Evolutionary conservation across 2,329 filamentous ascomycete species (phyloP), one percentile per base, ranked within the genome.

Genomic region (Aspergillus udagawae): DNA sequence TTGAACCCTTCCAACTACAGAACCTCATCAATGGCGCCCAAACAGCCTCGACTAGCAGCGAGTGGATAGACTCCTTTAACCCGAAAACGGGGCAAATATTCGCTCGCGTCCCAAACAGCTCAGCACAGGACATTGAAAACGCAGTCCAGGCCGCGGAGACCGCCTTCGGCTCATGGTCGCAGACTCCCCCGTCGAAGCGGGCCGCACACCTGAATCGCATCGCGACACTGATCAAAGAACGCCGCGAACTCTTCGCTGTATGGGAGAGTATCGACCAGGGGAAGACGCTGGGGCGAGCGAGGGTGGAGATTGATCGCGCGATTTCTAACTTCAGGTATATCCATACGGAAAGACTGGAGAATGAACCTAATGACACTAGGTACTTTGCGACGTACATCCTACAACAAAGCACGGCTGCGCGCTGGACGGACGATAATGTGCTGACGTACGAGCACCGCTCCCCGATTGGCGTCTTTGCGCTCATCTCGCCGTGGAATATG

Each of bases 401-500:
- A 2, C 51, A 59, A 32, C 57, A 59, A 25, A 32, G 49, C 6
- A 57, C 57, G 20, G 50, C 32, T 23, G 54, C 57, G 17, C 54
- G 57, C 20, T 57, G 51, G 51, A 57, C 57, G 6, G 57, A 53
- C 17, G 48, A 52, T 25, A 54, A 59, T 42, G 27, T 57, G 14
- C 51, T 59, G n/a, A 62, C 61, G 5, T 64, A 64, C 38, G 62
- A 64, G 49, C 61, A 64, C 14, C 59, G 62, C n/a, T 64, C 62
- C 0, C 60, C 62, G 1, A 42, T 59, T 9, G 62, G 62, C 1
- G 59, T 64, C 14, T 64, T 64, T 25, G 61, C 55, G 1, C 47
- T 64, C 12, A 64, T 64, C 29, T 56, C 62, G 17, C 62, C 62
- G 25, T 64, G 62, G 62, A 63, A 64, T 21, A 64, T 64, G 62